Conservation (phyloP, 83 land plant species). For the Isoetes engelmannii region DNA sequence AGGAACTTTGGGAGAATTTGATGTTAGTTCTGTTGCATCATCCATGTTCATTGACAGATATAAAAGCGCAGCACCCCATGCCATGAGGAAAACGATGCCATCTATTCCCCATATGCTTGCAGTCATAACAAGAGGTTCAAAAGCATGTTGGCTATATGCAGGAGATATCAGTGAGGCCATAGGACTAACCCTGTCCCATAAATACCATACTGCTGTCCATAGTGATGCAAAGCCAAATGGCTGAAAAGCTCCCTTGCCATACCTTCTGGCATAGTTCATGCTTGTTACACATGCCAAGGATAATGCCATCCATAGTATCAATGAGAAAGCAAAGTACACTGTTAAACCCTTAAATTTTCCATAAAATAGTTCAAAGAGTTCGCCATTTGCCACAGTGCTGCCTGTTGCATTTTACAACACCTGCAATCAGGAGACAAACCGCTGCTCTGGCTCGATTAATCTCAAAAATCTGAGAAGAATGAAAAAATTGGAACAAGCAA, state of each 20-base stretch:
- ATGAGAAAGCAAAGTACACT: not conserved
- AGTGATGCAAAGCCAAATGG: slow-evolving; percentile 11
- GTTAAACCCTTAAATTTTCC: not conserved
- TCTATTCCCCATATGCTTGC: slow-evolving; percentile 15
- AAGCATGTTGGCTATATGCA: not conserved
- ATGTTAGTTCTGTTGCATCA: not conserved
- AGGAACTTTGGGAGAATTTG: too few relatives aligned
- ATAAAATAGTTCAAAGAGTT: not conserved
- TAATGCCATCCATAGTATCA: slow-evolving; percentile 1
- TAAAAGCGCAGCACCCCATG: slow-evolving; percentile 9
- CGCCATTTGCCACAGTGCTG: slow-evolving; percentile 4
- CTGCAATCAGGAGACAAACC: not conserved
- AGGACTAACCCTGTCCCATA: not conserved
- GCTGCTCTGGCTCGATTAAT: not conserved
- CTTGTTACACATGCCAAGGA: slow-evolving; percentile 7
- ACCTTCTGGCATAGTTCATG: slow-evolving; percentile 1
- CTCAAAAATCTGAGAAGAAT: not conserved
- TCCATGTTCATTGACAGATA: not conserved
- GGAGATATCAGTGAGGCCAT: slow-evolving; percentile 6
- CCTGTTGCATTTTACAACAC: slow-evolving; percentile 1
- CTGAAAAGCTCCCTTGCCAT: slow-evolving; percentile 1
- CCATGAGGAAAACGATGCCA: slow-evolving; percentile 16
- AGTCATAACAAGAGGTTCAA: slow-evolving; percentile 10
- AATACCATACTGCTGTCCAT: slow-evolving; percentile 13
- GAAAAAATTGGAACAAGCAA: slow-evolving; percentile 9